Conservation (phyloP, 176 grass and related monocot genomes). For the Oryza meyeriana region DNA sequence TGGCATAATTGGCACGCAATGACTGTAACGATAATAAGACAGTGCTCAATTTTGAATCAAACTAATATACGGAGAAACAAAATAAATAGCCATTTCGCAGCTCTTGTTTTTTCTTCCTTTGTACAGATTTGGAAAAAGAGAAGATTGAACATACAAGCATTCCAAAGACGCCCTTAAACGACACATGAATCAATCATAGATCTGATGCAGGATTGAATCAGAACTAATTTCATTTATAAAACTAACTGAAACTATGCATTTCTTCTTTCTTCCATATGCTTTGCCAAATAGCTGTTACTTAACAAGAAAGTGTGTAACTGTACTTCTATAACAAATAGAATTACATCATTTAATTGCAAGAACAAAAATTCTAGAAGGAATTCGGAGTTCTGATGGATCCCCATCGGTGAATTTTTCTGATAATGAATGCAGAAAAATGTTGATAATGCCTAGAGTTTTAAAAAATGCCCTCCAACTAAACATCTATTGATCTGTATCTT, state of each 20-base stretch:
- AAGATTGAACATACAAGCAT: too few species aligned
- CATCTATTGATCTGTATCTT: neutral
- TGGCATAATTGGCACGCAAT: neutral
- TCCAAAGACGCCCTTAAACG: too few species aligned
- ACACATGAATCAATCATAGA: too few species aligned
- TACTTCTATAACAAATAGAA: neutral
- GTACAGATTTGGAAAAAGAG: neutral
- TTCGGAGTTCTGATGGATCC: neutral
- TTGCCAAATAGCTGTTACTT: neutral
- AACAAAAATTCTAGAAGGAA: neutral
- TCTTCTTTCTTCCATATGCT: neutral
- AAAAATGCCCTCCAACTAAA: neutral
- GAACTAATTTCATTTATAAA: neutral
- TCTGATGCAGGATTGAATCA: neutral
- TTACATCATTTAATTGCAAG: neutral
- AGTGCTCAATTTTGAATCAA: neutral
- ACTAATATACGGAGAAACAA: neutral
- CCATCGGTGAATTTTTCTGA: neutral
- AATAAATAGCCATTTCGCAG: neutral
- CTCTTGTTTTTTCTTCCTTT: neutral
- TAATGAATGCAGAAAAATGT: slow-evolving; percentile 25
- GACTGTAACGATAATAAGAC: neutral
- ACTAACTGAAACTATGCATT: neutral
- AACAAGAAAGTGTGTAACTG: neutral
- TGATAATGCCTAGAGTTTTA: neutral